These are phyloP conservation scores for Xerocomus potaroensis DNA, from an alignment of 768 basidiomycete genomes.

Conservation along the genomic window DNA sequence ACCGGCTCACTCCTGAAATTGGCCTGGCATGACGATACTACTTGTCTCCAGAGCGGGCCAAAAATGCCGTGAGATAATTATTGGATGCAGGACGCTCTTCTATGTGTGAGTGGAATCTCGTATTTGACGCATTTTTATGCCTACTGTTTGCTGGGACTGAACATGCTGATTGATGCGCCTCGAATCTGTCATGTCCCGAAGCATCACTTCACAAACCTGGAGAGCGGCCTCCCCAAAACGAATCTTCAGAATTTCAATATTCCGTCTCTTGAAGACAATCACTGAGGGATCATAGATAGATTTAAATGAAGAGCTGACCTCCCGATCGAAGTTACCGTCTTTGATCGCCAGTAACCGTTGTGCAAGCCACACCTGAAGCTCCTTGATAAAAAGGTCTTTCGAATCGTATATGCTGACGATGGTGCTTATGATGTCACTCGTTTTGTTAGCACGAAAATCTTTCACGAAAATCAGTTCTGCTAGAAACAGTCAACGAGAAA, in stretches of 20 bases:
- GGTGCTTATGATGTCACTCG: slow-evolving; percentile 92
- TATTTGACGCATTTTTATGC: slow-evolving; percentile 17
- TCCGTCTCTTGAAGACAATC: slow-evolving; percentile 59
- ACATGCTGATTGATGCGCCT: slow-evolving; percentile 85
- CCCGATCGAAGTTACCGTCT: slow-evolving; percentile 73
- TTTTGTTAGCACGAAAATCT: slow-evolving; percentile 91
- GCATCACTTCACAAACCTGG: slow-evolving; percentile 97
- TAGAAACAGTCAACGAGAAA: background rate
- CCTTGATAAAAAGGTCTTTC: slow-evolving; percentile 93
- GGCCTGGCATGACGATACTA: slow-evolving; percentile 77
- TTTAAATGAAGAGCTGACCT: slow-evolving; percentile 34
- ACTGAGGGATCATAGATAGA: background rate
- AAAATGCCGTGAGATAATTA: slow-evolving; percentile 90
- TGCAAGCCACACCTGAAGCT: slow-evolving; percentile 88
- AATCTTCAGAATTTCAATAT: slow-evolving; percentile 91
- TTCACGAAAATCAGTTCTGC: slow-evolving; percentile 4
- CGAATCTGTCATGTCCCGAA: slow-evolving; percentile 95
- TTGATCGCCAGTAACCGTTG: slow-evolving; percentile 77
- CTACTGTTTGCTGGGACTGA: slow-evolving; percentile 65
- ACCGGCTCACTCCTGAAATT: slow-evolving; percentile 64
- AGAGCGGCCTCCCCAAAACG: slow-evolving; percentile 92
- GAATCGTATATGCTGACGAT: slow-evolving; percentile 98
- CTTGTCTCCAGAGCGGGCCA: slow-evolving; percentile 85
- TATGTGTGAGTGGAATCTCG: slow-evolving; percentile 3
- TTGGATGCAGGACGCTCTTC: slow-evolving; percentile 77